phyloP scores from a whole-genome alignment of 2,329 filamentous ascomycete species.

The Dactylonectria macrodidyma region DNA sequence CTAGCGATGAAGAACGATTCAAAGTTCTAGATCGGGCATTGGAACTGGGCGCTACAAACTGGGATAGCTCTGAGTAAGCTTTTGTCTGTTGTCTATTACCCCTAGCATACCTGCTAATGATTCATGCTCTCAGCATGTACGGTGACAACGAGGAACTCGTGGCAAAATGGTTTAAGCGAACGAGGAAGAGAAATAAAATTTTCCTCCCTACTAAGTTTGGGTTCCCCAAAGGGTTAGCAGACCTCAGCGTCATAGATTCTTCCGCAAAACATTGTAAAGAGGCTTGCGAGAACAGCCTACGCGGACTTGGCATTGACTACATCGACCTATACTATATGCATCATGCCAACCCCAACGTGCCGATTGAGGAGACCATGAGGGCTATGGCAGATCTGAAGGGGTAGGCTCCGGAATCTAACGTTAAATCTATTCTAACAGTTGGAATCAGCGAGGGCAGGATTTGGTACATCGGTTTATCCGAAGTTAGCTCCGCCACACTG shows the following conservation, averaged over 20 bases:
- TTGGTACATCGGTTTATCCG: slow-evolving; percentile 66
- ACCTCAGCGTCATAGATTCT: slow-evolving; percentile 15
- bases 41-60: slow-evolving; percentile 62
- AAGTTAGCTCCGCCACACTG: slow-evolving; percentile 62
- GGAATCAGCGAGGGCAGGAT: slow-evolving; percentile 64
- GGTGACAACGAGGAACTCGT: slow-evolving; percentile 62
- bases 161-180: slow-evolving; percentile 63
- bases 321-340: slow-evolving; percentile 70
- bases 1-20: slow-evolving; percentile 63
- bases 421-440: too few relatives aligned
- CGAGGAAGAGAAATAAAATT: slow-evolving; percentile 59
- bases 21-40: slow-evolving; percentile 63
- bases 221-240: slow-evolving; percentile 2
- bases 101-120: background rate
- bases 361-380: slow-evolving; percentile 63
- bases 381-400: slow-evolving; percentile 61
- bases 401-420: slow-evolving; percentile 20
- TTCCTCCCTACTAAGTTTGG: slow-evolving; percentile 59
- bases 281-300: slow-evolving; percentile 52
- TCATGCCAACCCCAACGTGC: slow-evolving; percentile 59
- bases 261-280: slow-evolving; percentile 28
- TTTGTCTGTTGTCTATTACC: background rate
- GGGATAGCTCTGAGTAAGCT: slow-evolving; percentile 60
- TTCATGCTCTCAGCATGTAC: slow-evolving; percentile 52
- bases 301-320: slow-evolving; percentile 56